Conservation (phyloP, 2,329 filamentous ascomycete species). For the Colletotrichum sp. region DNA sequence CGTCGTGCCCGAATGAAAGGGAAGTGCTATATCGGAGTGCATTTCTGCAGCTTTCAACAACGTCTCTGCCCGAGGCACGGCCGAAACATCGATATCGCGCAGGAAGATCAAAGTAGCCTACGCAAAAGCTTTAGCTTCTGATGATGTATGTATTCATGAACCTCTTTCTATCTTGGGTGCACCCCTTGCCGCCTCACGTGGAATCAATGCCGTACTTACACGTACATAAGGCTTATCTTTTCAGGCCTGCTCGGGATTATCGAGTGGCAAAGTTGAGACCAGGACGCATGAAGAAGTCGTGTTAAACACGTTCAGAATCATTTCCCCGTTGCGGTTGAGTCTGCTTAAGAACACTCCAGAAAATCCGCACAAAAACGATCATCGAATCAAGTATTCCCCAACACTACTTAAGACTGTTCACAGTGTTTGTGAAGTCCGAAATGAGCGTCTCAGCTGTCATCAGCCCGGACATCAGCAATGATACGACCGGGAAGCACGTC, state of each 20-base stretch:
- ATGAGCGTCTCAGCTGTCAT: neutral
- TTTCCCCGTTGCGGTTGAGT: rapidly evolving
- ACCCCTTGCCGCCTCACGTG: no score
- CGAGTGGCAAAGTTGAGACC: neutral
- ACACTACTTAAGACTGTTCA: neutral
- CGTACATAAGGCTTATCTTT: rapidly evolving
- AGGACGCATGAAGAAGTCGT: neutral
- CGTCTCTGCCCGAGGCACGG: neutral
- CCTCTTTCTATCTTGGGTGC: neutral
- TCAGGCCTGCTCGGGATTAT: neutral
- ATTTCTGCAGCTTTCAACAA: neutral
- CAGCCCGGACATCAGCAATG: neutral
- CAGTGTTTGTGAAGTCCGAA: rapidly evolving
- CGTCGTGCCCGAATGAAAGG: neutral
- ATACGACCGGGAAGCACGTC: neutral
- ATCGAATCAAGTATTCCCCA: neutral
- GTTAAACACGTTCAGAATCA: neutral
- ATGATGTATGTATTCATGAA: neutral
- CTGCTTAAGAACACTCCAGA: neutral
- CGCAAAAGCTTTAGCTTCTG: neutral
- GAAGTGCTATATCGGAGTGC: neutral
- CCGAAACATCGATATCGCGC: neutral
- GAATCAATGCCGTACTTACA: neutral
- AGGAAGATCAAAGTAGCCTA: neutral
- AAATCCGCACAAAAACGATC: neutral